These are phyloP conservation scores for Toxoplasma gondii DNA, from an alignment of 169 alveolate genomes.

Conservation along the genomic window DNA sequence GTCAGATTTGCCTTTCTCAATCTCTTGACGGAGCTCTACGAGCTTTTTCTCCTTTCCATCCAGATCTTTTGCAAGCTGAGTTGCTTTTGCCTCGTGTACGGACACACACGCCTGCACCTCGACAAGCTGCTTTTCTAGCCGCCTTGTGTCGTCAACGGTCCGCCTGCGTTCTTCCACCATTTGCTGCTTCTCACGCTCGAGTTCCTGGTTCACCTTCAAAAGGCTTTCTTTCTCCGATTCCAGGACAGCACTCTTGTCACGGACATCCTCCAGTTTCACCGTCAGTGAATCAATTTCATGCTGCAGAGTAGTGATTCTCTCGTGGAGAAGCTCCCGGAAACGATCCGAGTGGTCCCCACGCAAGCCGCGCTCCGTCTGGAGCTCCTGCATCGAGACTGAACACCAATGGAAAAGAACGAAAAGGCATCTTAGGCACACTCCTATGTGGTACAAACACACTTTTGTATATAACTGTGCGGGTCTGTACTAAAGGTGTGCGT, in stretches of 20 bases:
- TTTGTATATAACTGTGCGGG: no score
- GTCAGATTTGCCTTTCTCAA: neutral
- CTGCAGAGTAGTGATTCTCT: neutral
- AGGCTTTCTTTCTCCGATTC: neutral
- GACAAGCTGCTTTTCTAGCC: neutral
- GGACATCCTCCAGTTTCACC: neutral
- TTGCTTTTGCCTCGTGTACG: neutral
- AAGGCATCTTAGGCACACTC: no score
- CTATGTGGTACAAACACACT: no score
- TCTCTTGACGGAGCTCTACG: neutral
- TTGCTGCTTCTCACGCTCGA: neutral
- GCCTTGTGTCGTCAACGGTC: neutral
- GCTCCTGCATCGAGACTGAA: neutral
- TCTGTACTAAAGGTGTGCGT: no score
- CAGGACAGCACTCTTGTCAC: neutral
- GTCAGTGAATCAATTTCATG: neutral
- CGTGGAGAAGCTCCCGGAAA: neutral
- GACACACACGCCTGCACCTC: neutral
- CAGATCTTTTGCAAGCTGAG: neutral
- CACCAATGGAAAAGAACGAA: neutral
- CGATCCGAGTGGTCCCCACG: slow-evolving; percentile 9
- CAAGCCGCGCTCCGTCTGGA: neutral
- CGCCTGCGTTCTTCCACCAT: neutral
- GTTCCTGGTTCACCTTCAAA: neutral
- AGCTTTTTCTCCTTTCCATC: neutral